These are phyloP conservation scores for Yarrowia yakushimensis DNA, from an alignment of 805 yeast species.

Conservation along the genomic window DNA sequence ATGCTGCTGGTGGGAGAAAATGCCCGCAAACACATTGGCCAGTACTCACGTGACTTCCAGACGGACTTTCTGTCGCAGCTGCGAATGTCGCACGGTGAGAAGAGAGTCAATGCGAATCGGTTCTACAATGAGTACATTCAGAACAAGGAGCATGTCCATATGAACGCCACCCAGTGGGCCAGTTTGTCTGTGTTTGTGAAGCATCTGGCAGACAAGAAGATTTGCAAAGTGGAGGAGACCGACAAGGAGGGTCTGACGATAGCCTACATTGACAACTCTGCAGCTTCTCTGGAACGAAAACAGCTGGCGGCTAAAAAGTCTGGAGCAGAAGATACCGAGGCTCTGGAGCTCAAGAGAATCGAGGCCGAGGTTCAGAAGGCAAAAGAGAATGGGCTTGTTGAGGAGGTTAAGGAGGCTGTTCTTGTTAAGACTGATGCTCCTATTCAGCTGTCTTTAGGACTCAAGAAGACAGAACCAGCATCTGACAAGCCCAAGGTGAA, in stretches of 20 bases:
- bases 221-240: constrained; percentile 48
- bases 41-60: constrained; percentile 59
- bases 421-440: constrained; percentile 2
- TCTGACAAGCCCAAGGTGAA: neutral
- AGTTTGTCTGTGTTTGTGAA: constrained; percentile 66
- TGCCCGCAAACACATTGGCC: constrained; percentile 45
- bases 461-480: neutral
- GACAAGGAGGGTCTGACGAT: constrained; percentile 44
- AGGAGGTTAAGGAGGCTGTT: constrained; percentile 8
- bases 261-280: constrained; percentile 54
- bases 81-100: constrained; percentile 73
- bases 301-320: constrained; percentile 30
- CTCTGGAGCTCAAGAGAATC: neutral
- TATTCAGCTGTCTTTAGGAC: constrained; percentile 1
- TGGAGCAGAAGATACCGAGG: neutral
- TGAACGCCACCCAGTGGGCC: constrained; percentile 83
- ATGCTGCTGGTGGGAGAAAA: constrained; percentile 49
- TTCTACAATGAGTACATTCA: constrained; percentile 87
- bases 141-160: constrained; percentile 79
- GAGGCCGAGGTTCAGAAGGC: constrained; percentile 5
- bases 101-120: constrained; percentile 70
- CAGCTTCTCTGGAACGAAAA: constrained; percentile 46
- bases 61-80: constrained; percentile 61
- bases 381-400: neutral
- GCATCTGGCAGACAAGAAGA: constrained; percentile 54